These are phyloP conservation scores for Aotearoamyces nothofagi DNA, from an alignment of 2,329 filamentous ascomycete species.

Conservation along the genomic window DNA sequence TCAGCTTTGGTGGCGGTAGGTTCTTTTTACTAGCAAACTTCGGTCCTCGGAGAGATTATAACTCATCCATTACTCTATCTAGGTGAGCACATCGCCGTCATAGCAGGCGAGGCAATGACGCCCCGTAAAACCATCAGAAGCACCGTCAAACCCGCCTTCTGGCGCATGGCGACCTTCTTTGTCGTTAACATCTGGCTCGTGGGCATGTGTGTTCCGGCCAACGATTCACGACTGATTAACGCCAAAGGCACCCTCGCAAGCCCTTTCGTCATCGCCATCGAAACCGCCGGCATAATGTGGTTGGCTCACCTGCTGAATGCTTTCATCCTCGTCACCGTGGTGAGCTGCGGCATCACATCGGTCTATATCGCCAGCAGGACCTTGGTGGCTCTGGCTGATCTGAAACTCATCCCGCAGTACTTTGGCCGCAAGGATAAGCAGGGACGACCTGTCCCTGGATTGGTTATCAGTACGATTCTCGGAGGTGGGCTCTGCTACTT, in stretches of 20 bases:
- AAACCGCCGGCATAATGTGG: conserved; percentile 1
- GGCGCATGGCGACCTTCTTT: conserved; percentile 42
- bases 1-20: conserved; percentile 37
- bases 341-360: conserved; percentile 6
- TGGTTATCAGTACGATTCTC: conserved; percentile 14
- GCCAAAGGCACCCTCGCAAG: conserved; percentile 21
- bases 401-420: conserved; percentile 43
- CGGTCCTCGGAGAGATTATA: no score
- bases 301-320: conserved; percentile 5
- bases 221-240: conserved; percentile 39
- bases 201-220: conserved; percentile 43
- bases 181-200: conserved; percentile 34
- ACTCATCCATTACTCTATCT: no score
- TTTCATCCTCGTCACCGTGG: conserved; percentile 3
- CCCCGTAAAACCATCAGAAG: conserved; percentile 36
- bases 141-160: conserved; percentile 46
- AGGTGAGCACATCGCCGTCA: conserved; percentile 35
- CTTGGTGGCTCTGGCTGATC: conserved; percentile 18
- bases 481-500: conserved; percentile 33
- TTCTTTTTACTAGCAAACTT: no score
- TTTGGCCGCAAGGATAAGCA: conserved; percentile 41
- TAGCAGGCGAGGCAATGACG: conserved; percentile 33
- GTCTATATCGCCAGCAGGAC: conserved; percentile 11
- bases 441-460: conserved; percentile 22
- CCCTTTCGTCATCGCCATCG: conserved; percentile 7